Evolutionary conservation across 257 asterid species (phyloP).

Genomic region (Jacaranda copaia): DNA sequence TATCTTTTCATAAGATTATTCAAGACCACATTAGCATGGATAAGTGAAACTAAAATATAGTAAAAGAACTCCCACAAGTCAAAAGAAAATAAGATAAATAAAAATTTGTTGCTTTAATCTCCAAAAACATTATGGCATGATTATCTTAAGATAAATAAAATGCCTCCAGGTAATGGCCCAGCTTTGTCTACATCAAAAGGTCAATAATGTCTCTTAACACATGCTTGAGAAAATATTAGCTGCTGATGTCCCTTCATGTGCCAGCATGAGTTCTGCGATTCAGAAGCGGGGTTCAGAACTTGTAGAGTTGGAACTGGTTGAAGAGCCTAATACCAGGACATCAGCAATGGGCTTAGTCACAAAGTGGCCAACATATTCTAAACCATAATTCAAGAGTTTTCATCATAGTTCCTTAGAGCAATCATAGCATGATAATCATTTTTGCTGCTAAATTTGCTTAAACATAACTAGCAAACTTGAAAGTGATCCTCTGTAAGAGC

Average conservation of each 20-base stretch:
- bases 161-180: background rate
- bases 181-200: slow-evolving; percentile 15
- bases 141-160: slow-evolving; percentile 3
- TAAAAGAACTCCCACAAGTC: slow-evolving; percentile 19
- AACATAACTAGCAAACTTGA: background rate
- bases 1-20: background rate
- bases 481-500: background rate
- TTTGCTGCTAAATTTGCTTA: slow-evolving; percentile 18
- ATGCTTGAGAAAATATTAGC: slow-evolving; percentile 23
- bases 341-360: slow-evolving; percentile 28
- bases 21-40: background rate
- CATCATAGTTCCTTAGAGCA: slow-evolving; percentile 2
- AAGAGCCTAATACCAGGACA: slow-evolving; percentile 39
- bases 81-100: background rate
- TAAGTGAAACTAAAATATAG: background rate
- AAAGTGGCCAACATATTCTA: slow-evolving; percentile 13
- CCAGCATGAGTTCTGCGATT: slow-evolving; percentile 29
- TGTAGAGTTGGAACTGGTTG: slow-evolving; percentile 39
- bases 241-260: slow-evolving; percentile 30
- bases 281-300: slow-evolving; percentile 30
- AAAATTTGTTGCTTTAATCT: background rate
- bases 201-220: slow-evolving; percentile 27
- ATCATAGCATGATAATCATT: slow-evolving; percentile 12
- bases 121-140: background rate
- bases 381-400: slow-evolving; percentile 3